Evolutionary conservation across 164 flowering plant species (phyloP).

Genomic region (Stephania yunnanensis): DNA sequence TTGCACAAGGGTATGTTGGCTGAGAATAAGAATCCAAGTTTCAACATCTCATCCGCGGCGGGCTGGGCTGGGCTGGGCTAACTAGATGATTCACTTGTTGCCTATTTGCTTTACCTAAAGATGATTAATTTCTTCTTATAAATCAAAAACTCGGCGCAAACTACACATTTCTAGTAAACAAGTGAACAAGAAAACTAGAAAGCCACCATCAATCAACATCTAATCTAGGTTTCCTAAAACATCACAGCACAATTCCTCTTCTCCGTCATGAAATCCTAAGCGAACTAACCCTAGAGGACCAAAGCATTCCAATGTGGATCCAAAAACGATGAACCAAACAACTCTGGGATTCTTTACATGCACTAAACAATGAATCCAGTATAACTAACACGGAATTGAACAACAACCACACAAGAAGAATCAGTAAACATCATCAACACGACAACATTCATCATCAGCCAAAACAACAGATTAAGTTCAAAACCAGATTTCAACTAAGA

Average conservation of each 20-base stretch:
- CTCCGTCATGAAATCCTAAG: neutral
- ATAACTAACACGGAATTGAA: neutral
- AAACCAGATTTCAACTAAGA: neutral
- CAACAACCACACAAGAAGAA: neutral
- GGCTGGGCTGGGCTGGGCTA: neutral
- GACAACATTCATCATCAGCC: neutral
- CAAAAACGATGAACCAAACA: neutral
- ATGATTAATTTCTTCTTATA: neutral
- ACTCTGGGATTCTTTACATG: neutral
- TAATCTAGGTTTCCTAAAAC: neutral
- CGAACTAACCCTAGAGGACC: neutral
- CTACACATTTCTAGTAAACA: neutral
- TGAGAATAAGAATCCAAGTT: neutral
- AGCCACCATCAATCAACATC: neutral
- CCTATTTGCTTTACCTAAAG: neutral
- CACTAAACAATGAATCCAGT: neutral
- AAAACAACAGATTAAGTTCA: neutral
- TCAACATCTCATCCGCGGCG: neutral
- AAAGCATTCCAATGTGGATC: neutral
- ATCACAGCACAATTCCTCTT: no score
- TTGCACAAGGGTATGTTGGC: conserved; percentile 1
- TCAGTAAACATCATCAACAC: neutral
- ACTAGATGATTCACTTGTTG: neutral
- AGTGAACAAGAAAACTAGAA: neutral
- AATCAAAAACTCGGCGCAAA: neutral